phyloP scores from a whole-genome alignment of 2,329 filamentous ascomycete genomes.

The Cyclaneusma minus region DNA sequence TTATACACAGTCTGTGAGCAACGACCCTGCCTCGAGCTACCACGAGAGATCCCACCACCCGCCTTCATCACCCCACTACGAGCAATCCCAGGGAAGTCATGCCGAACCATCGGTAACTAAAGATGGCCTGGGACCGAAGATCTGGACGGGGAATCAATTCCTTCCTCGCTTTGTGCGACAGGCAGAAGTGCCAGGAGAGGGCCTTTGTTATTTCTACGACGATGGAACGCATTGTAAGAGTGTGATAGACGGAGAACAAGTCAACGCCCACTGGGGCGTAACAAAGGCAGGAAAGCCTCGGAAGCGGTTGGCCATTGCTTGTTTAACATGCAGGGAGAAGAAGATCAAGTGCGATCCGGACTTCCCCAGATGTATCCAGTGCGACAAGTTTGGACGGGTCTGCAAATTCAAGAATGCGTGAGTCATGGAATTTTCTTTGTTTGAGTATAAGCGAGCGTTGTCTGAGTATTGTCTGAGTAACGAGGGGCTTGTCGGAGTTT shows the following conservation, averaged over 20 bases:
- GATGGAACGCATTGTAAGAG: constrained; percentile 73
- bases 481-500: too few species aligned
- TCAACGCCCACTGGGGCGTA: constrained; percentile 86
- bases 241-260: constrained; percentile 68
- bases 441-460: constrained; percentile 24
- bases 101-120: constrained; percentile 25
- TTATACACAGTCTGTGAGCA: constrained; percentile 2
- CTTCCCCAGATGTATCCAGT: constrained; percentile 75
- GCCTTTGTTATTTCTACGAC: constrained; percentile 73
- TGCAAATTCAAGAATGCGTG: constrained; percentile 81
- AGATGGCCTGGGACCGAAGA: constrained; percentile 49
- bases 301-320: constrained; percentile 84
- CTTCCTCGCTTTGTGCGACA: constrained; percentile 48
- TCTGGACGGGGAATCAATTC: constrained; percentile 54
- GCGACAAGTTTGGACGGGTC: constrained; percentile 74
- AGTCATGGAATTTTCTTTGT: constrained; percentile 27
- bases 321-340: constrained; percentile 85
- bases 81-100: constrained; percentile 9
- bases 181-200: constrained; percentile 59
- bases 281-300: constrained; percentile 89
- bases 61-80: constrained; percentile 11
- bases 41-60: constrained; percentile 4
- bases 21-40: background rate
- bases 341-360: constrained; percentile 96
- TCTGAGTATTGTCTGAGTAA: too few species aligned